These are phyloP conservation scores for Cichorium intybus DNA, from an alignment of 140 eudicot species.

Conservation along the genomic window DNA sequence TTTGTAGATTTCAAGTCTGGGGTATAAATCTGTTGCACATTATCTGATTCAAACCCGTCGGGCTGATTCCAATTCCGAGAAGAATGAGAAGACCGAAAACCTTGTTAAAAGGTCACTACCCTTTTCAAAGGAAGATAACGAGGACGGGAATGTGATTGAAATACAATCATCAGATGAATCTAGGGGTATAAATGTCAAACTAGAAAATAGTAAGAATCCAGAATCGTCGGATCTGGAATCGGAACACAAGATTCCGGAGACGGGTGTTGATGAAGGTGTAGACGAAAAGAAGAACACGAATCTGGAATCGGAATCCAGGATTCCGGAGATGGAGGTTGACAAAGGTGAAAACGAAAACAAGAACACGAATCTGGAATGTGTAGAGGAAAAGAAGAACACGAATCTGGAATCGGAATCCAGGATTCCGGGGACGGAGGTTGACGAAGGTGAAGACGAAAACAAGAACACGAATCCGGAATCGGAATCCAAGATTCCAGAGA, in stretches of 20 bases:
- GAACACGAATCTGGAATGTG: neutral
- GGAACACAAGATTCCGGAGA: neutral
- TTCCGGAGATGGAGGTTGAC: neutral
- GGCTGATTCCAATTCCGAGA: slow-evolving; percentile 30
- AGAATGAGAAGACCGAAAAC: slow-evolving; percentile 17
- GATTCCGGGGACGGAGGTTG: neutral
- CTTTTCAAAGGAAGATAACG: slow-evolving; percentile 36
- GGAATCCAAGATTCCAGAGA: neutral
- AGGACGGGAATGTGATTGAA: neutral
- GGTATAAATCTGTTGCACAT: slow-evolving; percentile 95
- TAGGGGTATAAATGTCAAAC: neutral
- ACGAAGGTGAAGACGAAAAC: slow-evolving; percentile 8
- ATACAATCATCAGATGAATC: neutral
- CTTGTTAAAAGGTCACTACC: slow-evolving; percentile 64
- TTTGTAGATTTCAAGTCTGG: slow-evolving; percentile 58
- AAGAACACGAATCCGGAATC: slow-evolving; percentile 1
- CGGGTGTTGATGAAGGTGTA: neutral
- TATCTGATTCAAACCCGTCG: slow-evolving; percentile 74
- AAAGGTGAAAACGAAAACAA: slow-evolving; percentile 1
- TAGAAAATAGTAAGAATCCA: slow-evolving; percentile 3
- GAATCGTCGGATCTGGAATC: neutral
- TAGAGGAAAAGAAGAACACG: slow-evolving; percentile 3
- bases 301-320: neutral
- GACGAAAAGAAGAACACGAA: slow-evolving; percentile 2
- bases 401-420: neutral